Conservation (phyloP, 2,329 filamentous ascomycete genomes). For the Apiospora marii region DNA sequence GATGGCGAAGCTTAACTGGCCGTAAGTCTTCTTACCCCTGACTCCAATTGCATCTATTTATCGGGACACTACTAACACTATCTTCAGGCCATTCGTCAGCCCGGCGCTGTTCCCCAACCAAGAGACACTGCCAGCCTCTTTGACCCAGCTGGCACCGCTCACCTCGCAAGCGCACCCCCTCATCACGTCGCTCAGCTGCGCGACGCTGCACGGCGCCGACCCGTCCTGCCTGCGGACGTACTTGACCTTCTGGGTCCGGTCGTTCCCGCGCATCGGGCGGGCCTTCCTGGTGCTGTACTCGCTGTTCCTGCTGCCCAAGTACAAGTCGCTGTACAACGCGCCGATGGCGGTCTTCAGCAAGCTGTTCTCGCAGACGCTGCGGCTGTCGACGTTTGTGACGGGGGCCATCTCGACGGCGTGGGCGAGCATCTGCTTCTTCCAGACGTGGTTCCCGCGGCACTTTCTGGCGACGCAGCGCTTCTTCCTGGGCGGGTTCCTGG, state of each 20-base stretch:
- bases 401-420: conserved; percentile 87
- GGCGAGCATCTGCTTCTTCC: conserved; percentile 90
- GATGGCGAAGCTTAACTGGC: conserved; percentile 85
- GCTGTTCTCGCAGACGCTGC: conserved; percentile 74
- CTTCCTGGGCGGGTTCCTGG: conserved; percentile 87
- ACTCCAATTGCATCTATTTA: neutral
- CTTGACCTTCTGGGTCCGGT: conserved; percentile 84
- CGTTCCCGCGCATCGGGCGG: conserved; percentile 80
- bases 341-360: conserved; percentile 73
- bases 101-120: conserved; percentile 85
- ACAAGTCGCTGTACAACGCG: conserved; percentile 71
- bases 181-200: conserved; percentile 86
- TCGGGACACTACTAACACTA: neutral
- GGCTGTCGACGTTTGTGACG: conserved; percentile 79
- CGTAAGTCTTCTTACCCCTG: conserved; percentile 59
- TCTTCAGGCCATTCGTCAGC: conserved; percentile 73
- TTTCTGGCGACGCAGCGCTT: conserved; percentile 84
- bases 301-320: conserved; percentile 72
- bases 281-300: conserved; percentile 80
- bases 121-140: conserved; percentile 69
- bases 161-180: conserved; percentile 86
- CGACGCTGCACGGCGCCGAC: conserved; percentile 84
- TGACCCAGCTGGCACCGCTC: conserved; percentile 77
- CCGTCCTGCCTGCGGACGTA: conserved; percentile 90
- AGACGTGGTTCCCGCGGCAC: conserved; percentile 75